Evolutionary conservation across 2,329 filamentous ascomycete genomes (phyloP).

Genomic region (Dactylellina cionopaga): DNA sequence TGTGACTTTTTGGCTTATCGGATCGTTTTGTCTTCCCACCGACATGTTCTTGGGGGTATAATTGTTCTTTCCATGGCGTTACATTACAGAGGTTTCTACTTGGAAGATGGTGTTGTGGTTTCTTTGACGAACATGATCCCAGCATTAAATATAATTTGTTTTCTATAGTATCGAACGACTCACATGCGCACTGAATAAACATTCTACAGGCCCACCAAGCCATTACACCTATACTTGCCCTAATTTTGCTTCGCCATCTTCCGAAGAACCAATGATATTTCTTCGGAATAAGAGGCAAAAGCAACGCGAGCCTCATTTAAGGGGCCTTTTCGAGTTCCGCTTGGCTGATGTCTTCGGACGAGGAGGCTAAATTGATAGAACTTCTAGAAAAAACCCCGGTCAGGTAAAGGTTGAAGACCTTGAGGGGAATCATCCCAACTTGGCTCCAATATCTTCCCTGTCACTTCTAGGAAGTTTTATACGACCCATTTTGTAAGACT

Average conservation of each 20-base stretch:
- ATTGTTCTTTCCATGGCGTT: not conserved
- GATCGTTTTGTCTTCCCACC: too few relatives aligned
- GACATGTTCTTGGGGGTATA: not conserved
- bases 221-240: constrained; percentile 17
- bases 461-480: constrained; percentile 38
- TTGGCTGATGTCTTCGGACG: constrained; percentile 37
- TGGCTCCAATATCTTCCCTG: too few relatives aligned
- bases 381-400: constrained; percentile 37
- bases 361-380: constrained; percentile 37
- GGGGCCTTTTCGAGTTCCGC: constrained; percentile 25
- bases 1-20: not conserved
- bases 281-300: not conserved
- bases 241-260: not conserved
- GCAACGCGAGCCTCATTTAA: not conserved
- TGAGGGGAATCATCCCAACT: too few relatives aligned
- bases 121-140: not conserved
- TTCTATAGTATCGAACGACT: too few relatives aligned
- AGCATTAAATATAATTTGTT: not conserved
- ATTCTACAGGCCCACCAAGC: too few relatives aligned
- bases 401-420: too few relatives aligned
- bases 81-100: not conserved
- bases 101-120: not conserved
- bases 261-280: not conserved
- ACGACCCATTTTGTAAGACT: not conserved
- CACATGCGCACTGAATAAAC: too few relatives aligned